These are phyloP conservation scores for Irpex sp. DNA, from an alignment of 1,284 basidiomycete species.

Conservation along the genomic window DNA sequence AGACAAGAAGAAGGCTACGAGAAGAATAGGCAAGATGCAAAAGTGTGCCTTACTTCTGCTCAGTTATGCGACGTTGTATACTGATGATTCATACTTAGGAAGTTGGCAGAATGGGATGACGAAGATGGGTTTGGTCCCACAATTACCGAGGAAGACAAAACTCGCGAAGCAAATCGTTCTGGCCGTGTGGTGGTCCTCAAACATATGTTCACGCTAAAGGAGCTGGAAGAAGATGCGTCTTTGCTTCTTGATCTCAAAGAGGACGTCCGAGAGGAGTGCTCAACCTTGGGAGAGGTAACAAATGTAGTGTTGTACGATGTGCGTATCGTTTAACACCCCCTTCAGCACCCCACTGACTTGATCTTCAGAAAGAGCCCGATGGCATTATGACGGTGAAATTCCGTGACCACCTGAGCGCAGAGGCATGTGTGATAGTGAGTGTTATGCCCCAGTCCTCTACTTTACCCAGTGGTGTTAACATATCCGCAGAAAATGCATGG, in stretches of 20 bases:
- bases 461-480: neutral
- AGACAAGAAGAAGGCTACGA: conserved; percentile 79
- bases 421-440: conserved; percentile 84
- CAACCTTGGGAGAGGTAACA: conserved; percentile 89
- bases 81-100: conserved; percentile 40
- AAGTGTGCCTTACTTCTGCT: conserved; percentile 49
- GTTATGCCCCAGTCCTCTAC: neutral
- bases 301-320: conserved; percentile 97
- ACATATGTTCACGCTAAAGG: conserved; percentile 90
- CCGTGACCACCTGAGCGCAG: conserved; percentile 81
- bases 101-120: conserved; percentile 83
- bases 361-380: conserved; percentile 79
- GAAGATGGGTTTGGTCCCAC: conserved; percentile 80
- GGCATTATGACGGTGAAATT: conserved; percentile 98
- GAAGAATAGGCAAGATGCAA: conserved; percentile 85
- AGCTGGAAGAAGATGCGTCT: conserved; percentile 85
- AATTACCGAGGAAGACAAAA: conserved; percentile 50
- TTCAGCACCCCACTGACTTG: conserved; percentile 6
- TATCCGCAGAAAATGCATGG: conserved; percentile 89
- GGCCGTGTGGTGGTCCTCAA: conserved; percentile 87
- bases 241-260: conserved; percentile 87
- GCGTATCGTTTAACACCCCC: conserved; percentile 30
- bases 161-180: conserved; percentile 46
- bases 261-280: conserved; percentile 94
- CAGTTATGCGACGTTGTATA: neutral